Conservation (phyloP, 495 filamentous ascomycete genomes). For the Neurospora sp. region DNA sequence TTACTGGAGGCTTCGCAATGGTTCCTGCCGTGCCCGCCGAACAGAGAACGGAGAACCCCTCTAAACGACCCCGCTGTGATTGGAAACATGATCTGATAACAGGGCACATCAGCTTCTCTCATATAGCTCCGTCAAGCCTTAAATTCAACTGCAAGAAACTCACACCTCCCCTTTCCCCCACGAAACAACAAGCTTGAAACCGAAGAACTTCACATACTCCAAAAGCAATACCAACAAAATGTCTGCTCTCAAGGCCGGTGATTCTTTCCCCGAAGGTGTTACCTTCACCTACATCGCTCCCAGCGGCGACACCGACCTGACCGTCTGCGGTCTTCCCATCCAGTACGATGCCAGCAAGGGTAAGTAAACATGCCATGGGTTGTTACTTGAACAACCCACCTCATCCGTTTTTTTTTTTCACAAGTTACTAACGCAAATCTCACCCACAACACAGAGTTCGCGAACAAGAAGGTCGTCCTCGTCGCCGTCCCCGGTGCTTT, state of each 20-base stretch:
- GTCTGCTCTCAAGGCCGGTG: conserved; percentile 67
- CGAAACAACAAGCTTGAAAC: neutral
- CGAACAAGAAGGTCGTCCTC: conserved; percentile 82
- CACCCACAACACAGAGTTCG: conserved; percentile 46
- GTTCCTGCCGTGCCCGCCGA: neutral
- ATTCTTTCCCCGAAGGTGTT: conserved; percentile 72
- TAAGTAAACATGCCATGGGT: conserved; percentile 8
- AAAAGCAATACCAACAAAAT: conserved; percentile 33
- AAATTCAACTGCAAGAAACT: neutral
- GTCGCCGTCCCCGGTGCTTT: conserved; percentile 91
- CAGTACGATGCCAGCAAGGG: conserved; percentile 73
- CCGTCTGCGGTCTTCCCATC: conserved; percentile 67
- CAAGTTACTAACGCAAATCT: neutral
- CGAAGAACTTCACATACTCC: neutral
- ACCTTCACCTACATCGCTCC: conserved; percentile 72
- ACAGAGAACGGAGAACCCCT: neutral
- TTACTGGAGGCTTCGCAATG: neutral
- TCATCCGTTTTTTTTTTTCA: too few species aligned
- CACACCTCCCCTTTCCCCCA: neutral
- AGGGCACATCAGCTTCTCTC: neutral
- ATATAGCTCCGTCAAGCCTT: neutral
- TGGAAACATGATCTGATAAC: neutral
- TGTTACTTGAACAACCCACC: too few species aligned
- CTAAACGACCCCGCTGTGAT: neutral
- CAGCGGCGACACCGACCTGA: conserved; percentile 52